Evolutionary conservation across 179 eudicot genomes (phyloP), one percentile per base, ranked within the genome.

Genomic region (Sideroxylon spinosum): DNA sequence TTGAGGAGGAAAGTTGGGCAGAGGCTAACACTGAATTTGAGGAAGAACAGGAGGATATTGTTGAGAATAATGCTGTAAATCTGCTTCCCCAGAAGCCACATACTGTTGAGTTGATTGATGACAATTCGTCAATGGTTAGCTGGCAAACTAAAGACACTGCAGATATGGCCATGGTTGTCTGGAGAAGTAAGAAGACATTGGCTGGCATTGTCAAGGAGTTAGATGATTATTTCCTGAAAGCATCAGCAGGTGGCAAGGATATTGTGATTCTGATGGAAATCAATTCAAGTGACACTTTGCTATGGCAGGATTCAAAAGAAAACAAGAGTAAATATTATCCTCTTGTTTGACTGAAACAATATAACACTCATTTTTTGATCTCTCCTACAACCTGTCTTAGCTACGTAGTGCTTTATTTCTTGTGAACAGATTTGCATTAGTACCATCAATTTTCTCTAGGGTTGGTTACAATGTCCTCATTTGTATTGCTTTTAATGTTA

Each of bases 221-320:
- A 70, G 97, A 93, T 84, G 97, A 93, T 77, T 89, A 87, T 83
- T 93, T 93, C 84, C 66, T 93, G 61, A 93, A 87, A 82, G 96
- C 96, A 52, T 86, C 96, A 59, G 89, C 88, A 29, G 88, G 87
- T 49, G 88, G 83, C 70, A 90, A 84, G 86, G 86, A 88, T 74
- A 85, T 91, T 23, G 90, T 87, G 55, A 85, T 93, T 81, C 48
- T 93, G 44, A 81, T 91, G 78, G 97, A 93, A 77, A 68, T 87
- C 78, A 84, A 84, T 57, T 79, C 80, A 25, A 82, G 86, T 53
- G 86, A 79, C 78, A 76, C 77, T 55, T 81, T 82, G 29, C 80
- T 70, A 48, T 85, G 73, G 81, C 89, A 84, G 46, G 84, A 82
- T 78, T 62, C 71, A 10, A 76, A 81, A 69, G 93, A 85, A 67